phyloP scores from a whole-genome alignment of 805 yeast genomes.

The Yarrowia porcina region DNA sequence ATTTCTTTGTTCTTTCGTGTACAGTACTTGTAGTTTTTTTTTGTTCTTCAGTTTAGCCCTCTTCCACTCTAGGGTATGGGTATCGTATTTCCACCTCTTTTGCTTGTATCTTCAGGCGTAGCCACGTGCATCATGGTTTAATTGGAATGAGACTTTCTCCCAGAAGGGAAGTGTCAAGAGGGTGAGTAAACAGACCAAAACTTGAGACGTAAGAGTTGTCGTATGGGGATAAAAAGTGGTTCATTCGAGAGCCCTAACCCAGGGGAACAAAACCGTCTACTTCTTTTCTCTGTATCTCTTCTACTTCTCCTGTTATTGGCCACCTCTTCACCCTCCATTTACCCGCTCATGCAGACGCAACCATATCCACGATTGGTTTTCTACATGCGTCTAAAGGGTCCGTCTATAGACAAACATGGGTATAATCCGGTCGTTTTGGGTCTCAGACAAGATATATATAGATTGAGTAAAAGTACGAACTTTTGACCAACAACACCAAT shows the following conservation, averaged over 20 bases:
- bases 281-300: no score
- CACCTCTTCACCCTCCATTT: neutral
- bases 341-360: neutral
- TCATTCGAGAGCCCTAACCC: no score
- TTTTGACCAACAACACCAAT: no score
- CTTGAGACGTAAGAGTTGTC: no score
- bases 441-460: neutral
- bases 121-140: conserved; percentile 10
- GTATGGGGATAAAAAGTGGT: no score
- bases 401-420: neutral
- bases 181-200: neutral
- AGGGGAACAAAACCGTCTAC: no score
- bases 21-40: no score
- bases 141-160: conserved; percentile 1
- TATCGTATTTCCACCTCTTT: no score
- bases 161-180: neutral
- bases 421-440: neutral
- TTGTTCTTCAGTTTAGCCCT: no score
- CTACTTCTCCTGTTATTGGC: no score
- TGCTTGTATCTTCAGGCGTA: neutral
- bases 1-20: no score
- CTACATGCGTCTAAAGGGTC: neutral
- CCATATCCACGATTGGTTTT: neutral
- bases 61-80: no score
- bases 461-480: neutral